These are phyloP conservation scores for Fraxinus cuspidata DNA, from an alignment of 257 asterid genomes.

Conservation along the genomic window DNA sequence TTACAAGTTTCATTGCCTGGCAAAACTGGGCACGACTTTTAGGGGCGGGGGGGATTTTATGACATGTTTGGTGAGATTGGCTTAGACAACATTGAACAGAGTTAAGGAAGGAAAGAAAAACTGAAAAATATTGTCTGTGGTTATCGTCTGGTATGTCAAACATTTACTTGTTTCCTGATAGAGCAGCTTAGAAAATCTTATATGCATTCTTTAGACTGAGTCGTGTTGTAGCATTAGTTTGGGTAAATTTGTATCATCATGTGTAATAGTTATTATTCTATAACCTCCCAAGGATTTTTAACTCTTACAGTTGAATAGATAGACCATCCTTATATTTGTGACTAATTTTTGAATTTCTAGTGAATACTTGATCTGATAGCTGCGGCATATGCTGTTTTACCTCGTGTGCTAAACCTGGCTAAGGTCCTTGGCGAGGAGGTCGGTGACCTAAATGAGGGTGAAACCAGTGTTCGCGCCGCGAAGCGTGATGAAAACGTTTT, in stretches of 20 bases:
- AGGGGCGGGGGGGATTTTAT: background rate
- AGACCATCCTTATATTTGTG: background rate
- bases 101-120: background rate
- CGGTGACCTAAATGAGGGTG: background rate
- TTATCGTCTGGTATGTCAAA: background rate
- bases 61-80: background rate
- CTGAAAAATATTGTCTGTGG: no score
- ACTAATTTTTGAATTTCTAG: background rate
- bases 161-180: background rate
- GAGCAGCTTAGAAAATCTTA: background rate
- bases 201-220: background rate
- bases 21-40: background rate
- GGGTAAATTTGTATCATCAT: background rate
- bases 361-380: background rate
- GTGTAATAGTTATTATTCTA: background rate
- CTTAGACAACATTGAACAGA: background rate
- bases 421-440: background rate
- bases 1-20: background rate
- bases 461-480: no score
- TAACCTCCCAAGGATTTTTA: background rate
- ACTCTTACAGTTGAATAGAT: background rate
- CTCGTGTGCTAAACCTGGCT: background rate
- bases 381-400: background rate
- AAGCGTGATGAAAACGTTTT: no score
- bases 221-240: background rate